These are phyloP conservation scores for Apiotrichum gamsii DNA, from an alignment of 1,284 basidiomycete species.

Conservation along the genomic window DNA sequence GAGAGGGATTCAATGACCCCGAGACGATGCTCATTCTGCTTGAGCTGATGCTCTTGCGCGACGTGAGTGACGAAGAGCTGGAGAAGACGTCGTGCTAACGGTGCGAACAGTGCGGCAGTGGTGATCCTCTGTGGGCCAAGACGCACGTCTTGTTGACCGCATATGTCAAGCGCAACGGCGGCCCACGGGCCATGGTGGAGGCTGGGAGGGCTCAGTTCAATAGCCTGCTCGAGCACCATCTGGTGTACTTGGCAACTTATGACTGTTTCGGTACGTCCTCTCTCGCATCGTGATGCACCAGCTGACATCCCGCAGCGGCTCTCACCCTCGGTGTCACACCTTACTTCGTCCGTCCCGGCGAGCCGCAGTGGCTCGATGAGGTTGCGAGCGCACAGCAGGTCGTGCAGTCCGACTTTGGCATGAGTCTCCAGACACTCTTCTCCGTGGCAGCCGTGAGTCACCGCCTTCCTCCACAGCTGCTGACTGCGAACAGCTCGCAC, in stretches of 20 bases:
- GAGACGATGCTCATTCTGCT: conserved; percentile 12
- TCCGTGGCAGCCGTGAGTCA: conserved; percentile 3
- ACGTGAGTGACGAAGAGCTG: not conserved
- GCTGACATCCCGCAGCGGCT: conserved; percentile 1
- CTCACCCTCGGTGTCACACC: conserved; percentile 7
- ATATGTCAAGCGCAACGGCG: conserved; percentile 8
- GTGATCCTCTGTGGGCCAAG: conserved; percentile 9
- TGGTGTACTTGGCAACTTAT: conserved; percentile 12
- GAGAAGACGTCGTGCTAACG: conserved; percentile 1
- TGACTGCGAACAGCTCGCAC: conserved; percentile 6
- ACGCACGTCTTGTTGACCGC: conserved; percentile 4
- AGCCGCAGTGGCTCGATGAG: conserved; percentile 9
- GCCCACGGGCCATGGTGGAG: conserved; percentile 4
- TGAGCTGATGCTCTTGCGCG: conserved; percentile 11
- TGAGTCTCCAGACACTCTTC: conserved; percentile 10
- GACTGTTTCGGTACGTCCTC: conserved; percentile 8
- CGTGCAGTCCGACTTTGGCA: conserved; percentile 11
- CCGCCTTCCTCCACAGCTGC: too few relatives aligned
- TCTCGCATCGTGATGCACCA: not conserved
- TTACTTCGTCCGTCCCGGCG: not conserved
- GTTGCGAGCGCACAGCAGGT: conserved; percentile 13
- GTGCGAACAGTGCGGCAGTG: conserved; percentile 2
- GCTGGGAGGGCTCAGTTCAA: conserved; percentile 4
- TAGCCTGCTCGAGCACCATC: conserved; percentile 11
- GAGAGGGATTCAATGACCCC: conserved; percentile 4